Conservation (phyloP, 192 early-diverging fungal genomes). For the Physocladia obscura region DNA sequence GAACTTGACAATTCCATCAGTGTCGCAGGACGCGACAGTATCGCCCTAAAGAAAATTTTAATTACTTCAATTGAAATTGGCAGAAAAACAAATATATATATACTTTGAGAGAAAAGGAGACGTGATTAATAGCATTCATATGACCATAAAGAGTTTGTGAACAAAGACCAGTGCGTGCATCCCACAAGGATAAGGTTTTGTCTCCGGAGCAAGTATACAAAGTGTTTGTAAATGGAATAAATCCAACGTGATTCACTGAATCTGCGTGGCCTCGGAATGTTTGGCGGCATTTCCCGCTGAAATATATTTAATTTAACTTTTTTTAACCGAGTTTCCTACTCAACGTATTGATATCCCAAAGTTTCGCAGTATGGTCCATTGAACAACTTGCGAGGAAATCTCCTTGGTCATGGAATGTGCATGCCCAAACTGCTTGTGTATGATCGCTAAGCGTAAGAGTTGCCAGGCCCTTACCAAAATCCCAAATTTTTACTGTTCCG, state of each 20-base stretch:
- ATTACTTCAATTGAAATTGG: too few relatives aligned
- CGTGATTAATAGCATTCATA: slow-evolving; percentile 52
- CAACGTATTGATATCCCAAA: slow-evolving; percentile 62
- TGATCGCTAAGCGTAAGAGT: slow-evolving; percentile 51
- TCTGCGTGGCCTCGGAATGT: slow-evolving; percentile 59
- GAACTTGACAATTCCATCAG: slow-evolving; percentile 53
- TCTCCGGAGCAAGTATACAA: slow-evolving; percentile 55
- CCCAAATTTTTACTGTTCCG: slow-evolving; percentile 58
- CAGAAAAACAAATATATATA: too few relatives aligned
- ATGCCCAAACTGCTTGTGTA: slow-evolving; percentile 58
- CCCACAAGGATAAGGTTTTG: slow-evolving; percentile 59
- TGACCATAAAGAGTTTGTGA: slow-evolving; percentile 57
- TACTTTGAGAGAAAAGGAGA: slow-evolving; percentile 38
- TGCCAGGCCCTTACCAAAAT: slow-evolving; percentile 53
- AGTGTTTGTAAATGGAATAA: slow-evolving; percentile 55
- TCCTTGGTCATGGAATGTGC: slow-evolving; percentile 59
- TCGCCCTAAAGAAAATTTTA: slow-evolving; percentile 43
- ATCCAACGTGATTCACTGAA: slow-evolving; percentile 55
- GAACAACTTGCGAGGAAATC: slow-evolving; percentile 47
- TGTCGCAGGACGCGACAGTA: slow-evolving; percentile 47
- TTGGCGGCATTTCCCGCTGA: slow-evolving; percentile 56
- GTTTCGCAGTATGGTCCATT: slow-evolving; percentile 59
- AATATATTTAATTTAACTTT: too few relatives aligned
- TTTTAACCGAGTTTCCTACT: too few relatives aligned
- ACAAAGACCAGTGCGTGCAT: slow-evolving; percentile 51